phyloP scores from a whole-genome alignment of 139 green algal genomes.

The Chlorella sorokiniana region DNA sequence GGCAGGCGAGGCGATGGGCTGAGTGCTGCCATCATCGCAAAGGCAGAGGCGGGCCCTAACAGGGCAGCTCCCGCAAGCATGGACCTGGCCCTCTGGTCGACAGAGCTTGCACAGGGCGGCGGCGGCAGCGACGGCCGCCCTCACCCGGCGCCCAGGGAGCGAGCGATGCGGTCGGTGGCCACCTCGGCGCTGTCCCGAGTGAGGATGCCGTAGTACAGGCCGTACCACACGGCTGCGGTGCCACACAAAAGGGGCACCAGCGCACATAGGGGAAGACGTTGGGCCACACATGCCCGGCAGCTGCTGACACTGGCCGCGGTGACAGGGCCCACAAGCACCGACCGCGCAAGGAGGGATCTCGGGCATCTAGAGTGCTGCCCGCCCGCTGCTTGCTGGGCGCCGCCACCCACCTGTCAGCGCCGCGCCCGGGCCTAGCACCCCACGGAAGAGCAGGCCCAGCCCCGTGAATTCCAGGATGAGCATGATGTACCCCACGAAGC shows the following conservation, averaged over 20 bases:
- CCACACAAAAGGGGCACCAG: too few relatives aligned
- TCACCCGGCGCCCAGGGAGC: conserved; percentile 51
- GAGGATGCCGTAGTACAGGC: conserved; percentile 91
- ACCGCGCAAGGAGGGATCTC: neutral
- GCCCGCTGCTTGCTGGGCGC: too few relatives aligned
- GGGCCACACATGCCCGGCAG: neutral
- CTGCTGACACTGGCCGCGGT: too few relatives aligned
- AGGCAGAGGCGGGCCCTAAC: too few relatives aligned
- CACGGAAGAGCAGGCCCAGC: conserved; percentile 49
- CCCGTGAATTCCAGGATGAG: conserved; percentile 76
- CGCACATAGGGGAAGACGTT: neutral
- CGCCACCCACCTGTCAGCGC: conserved; percentile 1
- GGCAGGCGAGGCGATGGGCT: too few relatives aligned
- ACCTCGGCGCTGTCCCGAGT: conserved; percentile 87
- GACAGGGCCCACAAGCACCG: neutral
- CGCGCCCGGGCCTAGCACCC: conserved; percentile 27
- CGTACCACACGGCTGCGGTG: conserved; percentile 65
- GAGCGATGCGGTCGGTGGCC: conserved; percentile 70
- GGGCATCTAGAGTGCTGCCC: too few relatives aligned
- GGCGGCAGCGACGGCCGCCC: neutral
- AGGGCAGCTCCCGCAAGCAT: neutral
- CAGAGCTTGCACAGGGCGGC: neutral
- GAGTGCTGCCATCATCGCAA: too few relatives aligned
- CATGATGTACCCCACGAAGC: conserved; percentile 70
- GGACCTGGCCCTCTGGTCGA: too few relatives aligned